Base-by-base conservation (phyloP, 768 basidiomycete genomes). In the Boletus rubescentipes region DNA sequence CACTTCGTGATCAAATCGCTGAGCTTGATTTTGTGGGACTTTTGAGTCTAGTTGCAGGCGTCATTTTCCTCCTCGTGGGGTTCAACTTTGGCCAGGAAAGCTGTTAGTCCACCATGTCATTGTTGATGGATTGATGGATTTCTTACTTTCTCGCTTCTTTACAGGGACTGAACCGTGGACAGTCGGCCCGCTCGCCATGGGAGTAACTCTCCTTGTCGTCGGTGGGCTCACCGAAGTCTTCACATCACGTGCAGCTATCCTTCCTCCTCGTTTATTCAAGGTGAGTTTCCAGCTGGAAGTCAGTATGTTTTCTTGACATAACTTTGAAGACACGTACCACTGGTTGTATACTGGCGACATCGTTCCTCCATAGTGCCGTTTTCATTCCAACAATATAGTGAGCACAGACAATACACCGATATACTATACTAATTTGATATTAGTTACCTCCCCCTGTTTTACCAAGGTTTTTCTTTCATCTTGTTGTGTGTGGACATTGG, bases 21-120 rank as follows among this genome's bases (percentile, higher is more conserved):
- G 81, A 84, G 41, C 85, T 92, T 55, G 89, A 92, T 67, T 89
- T 89, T 57, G 21, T 82, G 16, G 89, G 89, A 11, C 74, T 92
- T 30, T 53, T 71, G 18, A 70, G 87, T 23, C 77, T 91, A 16
- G 78, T 89, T 26, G 69, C 70, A 11, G 87, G 88, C 1, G 77
- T 89, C 11, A 73, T 88, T n/a, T 82, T 80, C 54, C 56, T 91
- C 10, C 73, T 92, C 15, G 64, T 90, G 20, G 89, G 89, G 0
- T 85, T 92, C 67, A 87, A 85, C 64, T 79, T 78, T 54, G 80
- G 87, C 58, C 80, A 87, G 62, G 81, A 76, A 0, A 79, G 72
- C 50, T 91, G 88, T 87, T 39, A 60, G 84, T 74, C 23, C 38
- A 31, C 31, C 20, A 3, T 6, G 16, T 26, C 41, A 1, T 45